phyloP scores from a whole-genome alignment of 2,329 filamentous ascomycete species.

The Coniochaeta hoffmannii region DNA sequence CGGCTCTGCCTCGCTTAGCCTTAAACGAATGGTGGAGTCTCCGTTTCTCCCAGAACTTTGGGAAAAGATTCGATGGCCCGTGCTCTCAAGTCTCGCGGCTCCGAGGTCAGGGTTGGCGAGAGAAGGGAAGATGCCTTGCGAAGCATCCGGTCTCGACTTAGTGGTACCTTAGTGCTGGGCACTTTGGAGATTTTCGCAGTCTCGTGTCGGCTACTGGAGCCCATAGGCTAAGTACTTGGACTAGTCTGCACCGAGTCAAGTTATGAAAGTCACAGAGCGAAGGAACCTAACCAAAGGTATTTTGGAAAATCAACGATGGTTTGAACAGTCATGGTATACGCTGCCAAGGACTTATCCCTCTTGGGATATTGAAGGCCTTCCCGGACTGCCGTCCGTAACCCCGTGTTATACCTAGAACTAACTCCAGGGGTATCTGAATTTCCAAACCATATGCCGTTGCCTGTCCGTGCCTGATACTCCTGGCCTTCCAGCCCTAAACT shows the following conservation, averaged over 20 bases:
- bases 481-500: not conserved
- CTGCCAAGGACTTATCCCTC: not conserved
- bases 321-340: not conserved
- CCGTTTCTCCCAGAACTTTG: not conserved
- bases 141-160: no score
- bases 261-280: no score
- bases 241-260: no score
- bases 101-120: no score
- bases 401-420: not conserved
- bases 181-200: no score
- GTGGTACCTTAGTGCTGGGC: no score
- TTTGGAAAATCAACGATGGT: no score
- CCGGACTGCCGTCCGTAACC: not conserved
- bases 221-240: no score
- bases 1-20: slow-evolving; percentile 1
- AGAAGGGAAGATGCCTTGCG: no score
- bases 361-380: not conserved
- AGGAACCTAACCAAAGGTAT: no score
- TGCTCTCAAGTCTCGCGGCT: not conserved
- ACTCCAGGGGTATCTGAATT: slow-evolving; percentile 1
- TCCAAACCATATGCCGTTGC: slow-evolving; percentile 2
- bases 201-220: no score
- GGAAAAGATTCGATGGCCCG: not conserved
- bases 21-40: not conserved
- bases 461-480: not conserved